Percentiles rank a stretch among this genome's conserved stretches.
Conservation (phyloP, 768 basidiomycete genomes). For the Lactarius trivialis region DNA sequence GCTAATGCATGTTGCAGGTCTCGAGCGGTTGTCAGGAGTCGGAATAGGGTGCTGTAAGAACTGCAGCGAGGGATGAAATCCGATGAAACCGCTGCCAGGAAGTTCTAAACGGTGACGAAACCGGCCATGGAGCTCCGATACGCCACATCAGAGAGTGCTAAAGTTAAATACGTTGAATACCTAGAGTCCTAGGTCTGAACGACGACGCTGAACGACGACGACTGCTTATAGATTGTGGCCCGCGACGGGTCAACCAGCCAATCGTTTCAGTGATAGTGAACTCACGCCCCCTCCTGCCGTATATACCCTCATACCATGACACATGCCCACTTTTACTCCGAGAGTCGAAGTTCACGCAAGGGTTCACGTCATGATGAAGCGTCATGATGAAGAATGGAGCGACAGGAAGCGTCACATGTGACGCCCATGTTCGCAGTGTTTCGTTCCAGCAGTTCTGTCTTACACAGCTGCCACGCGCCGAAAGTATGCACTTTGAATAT, state of each 20-base stretch:
- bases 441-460: not conserved
- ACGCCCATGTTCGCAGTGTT: conserved; percentile 1
- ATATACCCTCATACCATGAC: not conserved
- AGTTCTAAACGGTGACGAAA: not conserved
- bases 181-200: too few species aligned
- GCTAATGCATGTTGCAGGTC: not conserved
- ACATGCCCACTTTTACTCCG: not conserved
- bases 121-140: not conserved
- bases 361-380: not conserved
- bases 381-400: too few species aligned
- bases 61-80: not conserved
- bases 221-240: not conserved
- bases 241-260: not conserved
- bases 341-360: not conserved
- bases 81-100: not conserved
- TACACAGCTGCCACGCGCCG: not conserved
- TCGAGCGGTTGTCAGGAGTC: not conserved
- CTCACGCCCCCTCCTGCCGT: too few species aligned
- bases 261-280: not conserved
- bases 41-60: not conserved
- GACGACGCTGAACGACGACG: not conserved
- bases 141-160: not conserved
- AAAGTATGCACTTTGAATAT: not conserved
- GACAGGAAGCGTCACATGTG: not conserved
- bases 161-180: not conserved